Evolutionary conservation across 2,329 filamentous ascomycete genomes (phyloP).

Genomic region (Orbilia oligospora): DNA sequence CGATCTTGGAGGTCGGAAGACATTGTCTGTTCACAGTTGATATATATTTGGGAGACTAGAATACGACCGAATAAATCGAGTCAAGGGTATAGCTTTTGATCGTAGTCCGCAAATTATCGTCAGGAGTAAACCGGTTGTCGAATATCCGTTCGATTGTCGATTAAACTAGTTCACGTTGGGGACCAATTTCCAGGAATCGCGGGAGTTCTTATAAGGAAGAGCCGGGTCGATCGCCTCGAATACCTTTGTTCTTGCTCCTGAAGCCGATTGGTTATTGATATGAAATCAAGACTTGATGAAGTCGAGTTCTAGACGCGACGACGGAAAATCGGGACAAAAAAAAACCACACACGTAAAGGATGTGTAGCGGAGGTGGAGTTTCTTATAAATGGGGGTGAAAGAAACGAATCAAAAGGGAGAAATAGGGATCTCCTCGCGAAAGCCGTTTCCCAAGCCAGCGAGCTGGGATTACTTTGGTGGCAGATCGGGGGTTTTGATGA

Average conservation of each 20-base stretch:
- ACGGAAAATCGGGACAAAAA: constrained; percentile 40
- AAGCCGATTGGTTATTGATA: constrained; percentile 57
- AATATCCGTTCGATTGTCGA: constrained; percentile 36
- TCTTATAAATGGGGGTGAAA: constrained; percentile 59
- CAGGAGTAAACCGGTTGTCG: constrained; percentile 22
- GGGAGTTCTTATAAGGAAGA: constrained; percentile 20
- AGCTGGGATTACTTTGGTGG: constrained; percentile 55
- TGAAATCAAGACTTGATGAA: constrained; percentile 22
- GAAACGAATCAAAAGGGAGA: constrained; percentile 60
- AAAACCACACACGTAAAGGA: constrained; percentile 20
- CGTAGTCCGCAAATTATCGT: constrained; percentile 38
- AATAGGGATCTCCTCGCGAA: constrained; percentile 61
- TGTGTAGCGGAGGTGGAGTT: constrained; percentile 55
- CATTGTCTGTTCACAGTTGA: constrained; percentile 36
- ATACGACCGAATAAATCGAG: background rate
- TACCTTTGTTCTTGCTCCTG: constrained; percentile 32
- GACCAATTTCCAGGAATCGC: constrained; percentile 42
- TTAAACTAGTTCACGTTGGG: constrained; percentile 22
- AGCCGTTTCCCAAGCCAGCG: constrained; percentile 60
- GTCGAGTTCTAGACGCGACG: constrained; percentile 58
- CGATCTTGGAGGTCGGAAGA: constrained; percentile 77
- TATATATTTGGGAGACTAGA: constrained; percentile 5
- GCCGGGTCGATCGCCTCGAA: constrained; percentile 8
- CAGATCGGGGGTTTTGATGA: constrained; percentile 61
- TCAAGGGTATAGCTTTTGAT: constrained; percentile 23